Conservation (phyloP, 2,329 filamentous ascomycete genomes). For the Escovopsis sp. region DNA sequence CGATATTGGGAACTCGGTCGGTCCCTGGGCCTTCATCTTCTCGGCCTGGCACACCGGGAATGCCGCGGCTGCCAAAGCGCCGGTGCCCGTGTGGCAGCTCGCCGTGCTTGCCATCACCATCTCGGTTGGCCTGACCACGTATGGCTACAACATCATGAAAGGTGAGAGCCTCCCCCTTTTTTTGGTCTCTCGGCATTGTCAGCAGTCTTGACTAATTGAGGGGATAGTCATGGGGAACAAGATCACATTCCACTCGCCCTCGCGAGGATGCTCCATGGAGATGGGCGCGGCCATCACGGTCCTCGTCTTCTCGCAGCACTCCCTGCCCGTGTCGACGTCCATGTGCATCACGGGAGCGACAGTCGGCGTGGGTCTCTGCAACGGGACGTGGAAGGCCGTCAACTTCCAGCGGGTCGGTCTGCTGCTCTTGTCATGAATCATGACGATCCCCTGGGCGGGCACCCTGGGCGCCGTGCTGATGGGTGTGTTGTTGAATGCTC, state of each 20-base stretch:
- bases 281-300: slow-evolving; percentile 66
- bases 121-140: slow-evolving; percentile 54
- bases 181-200: background rate
- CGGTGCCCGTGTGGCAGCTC: slow-evolving; percentile 62
- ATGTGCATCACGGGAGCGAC: slow-evolving; percentile 73
- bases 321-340: slow-evolving; percentile 60
- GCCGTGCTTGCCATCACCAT: slow-evolving; percentile 51
- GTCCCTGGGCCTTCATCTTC: slow-evolving; percentile 58
- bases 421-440: slow-evolving; percentile 46
- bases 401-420: slow-evolving; percentile 63
- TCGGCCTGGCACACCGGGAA: slow-evolving; percentile 49
- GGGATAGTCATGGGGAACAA: slow-evolving; percentile 62
- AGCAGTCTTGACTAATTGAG: background rate
- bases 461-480: slow-evolving; percentile 26
- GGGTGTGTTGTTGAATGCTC: slow-evolving; percentile 26
- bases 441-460: slow-evolving; percentile 29
- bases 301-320: slow-evolving; percentile 60
- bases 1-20: slow-evolving; percentile 59
- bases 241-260: slow-evolving; percentile 53
- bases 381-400: slow-evolving; percentile 54
- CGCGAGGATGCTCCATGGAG: slow-evolving; percentile 55
- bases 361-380: slow-evolving; percentile 65
- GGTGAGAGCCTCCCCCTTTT: slow-evolving; percentile 27
- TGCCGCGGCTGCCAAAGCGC: slow-evolving; percentile 44
- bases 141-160: slow-evolving; percentile 78